Evolutionary conservation across 495 filamentous ascomycete genomes (phyloP).

Genomic region (Immersiella caudata): DNA sequence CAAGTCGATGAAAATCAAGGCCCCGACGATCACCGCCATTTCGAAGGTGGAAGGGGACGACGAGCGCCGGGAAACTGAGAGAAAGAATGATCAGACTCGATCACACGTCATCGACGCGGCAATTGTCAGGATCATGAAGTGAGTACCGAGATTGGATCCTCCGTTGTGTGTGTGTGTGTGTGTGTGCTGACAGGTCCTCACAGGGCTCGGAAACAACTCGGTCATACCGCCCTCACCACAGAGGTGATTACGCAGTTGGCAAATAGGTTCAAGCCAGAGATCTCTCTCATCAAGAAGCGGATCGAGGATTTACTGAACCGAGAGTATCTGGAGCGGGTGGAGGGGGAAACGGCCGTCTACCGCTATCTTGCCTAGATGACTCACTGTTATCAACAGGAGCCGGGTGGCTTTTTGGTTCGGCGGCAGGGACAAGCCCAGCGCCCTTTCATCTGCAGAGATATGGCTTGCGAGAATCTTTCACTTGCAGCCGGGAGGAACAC

Average conservation of each 20-base stretch:
- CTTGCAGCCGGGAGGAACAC: too few species aligned
- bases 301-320: conserved; percentile 90
- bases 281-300: conserved; percentile 89
- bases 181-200: conserved; percentile 16
- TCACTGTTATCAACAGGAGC: not conserved
- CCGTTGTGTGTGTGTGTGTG: not conserved
- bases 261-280: conserved; percentile 82
- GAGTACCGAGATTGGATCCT: conserved; percentile 39
- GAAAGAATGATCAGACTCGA: conserved; percentile 80
- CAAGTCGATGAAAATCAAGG: conserved; percentile 81
- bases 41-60: conserved; percentile 85
- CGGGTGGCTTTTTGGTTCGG: too few species aligned
- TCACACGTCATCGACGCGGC: conserved; percentile 82
- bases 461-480: too few species aligned
- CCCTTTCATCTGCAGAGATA: too few species aligned
- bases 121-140: conserved; percentile 97
- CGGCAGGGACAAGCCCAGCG: too few species aligned
- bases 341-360: conserved; percentile 71
- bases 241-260: conserved; percentile 84
- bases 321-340: conserved; percentile 91
- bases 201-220: conserved; percentile 86
- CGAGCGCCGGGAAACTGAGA: conserved; percentile 84
- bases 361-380: conserved; percentile 65
- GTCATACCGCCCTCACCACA: conserved; percentile 77
- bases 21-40: conserved; percentile 65